Evolutionary conservation across 805 yeast genomes (phyloP).

Genomic region (Debaryomyces tyrocola): DNA sequence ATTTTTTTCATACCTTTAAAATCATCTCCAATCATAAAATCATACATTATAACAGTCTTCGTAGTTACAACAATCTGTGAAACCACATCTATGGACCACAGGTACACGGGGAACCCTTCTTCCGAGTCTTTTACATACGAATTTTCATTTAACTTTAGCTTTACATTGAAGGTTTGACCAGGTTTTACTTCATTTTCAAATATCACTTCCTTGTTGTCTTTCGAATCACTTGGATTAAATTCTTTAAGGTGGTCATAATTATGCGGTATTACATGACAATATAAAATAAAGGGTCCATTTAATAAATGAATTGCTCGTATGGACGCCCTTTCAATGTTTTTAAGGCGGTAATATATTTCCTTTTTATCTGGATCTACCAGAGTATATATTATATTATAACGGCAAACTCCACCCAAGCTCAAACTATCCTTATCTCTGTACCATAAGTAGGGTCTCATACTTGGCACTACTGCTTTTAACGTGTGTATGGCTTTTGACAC

Average conservation of each 20-base stretch:
- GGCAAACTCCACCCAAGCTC: conserved; percentile 38
- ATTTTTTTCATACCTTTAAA: conserved; percentile 30
- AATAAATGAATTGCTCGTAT: conserved; percentile 42
- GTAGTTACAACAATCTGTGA: conserved; percentile 42
- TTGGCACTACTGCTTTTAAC: too few relatives aligned
- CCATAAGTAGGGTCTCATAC: conserved; percentile 25
- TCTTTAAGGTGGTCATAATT: conserved; percentile 25
- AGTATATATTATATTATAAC: conserved; percentile 32
- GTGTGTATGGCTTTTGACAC: too few relatives aligned
- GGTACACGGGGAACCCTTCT: conserved; percentile 16
- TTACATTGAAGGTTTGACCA: conserved; percentile 63
- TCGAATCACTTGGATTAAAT: conserved; percentile 23
- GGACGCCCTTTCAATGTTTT: conserved; percentile 36
- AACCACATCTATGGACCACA: conserved; percentile 41
- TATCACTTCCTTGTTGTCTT: conserved; percentile 28
- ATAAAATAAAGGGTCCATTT: conserved; percentile 44
- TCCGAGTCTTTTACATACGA: conserved; percentile 22
- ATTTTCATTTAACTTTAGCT: conserved; percentile 49
- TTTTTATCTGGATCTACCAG: conserved; percentile 11
- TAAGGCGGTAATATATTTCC: conserved; percentile 34
- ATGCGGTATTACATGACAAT: conserved; percentile 43
- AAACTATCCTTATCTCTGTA: conserved; percentile 35
- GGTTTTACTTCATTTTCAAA: conserved; percentile 57
- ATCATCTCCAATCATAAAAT: conserved; percentile 39
- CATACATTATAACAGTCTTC: conserved; percentile 29